Evolutionary conservation across 2,329 filamentous ascomycete species (phyloP).

Genomic region (Neofusicoccum parvum): DNA sequence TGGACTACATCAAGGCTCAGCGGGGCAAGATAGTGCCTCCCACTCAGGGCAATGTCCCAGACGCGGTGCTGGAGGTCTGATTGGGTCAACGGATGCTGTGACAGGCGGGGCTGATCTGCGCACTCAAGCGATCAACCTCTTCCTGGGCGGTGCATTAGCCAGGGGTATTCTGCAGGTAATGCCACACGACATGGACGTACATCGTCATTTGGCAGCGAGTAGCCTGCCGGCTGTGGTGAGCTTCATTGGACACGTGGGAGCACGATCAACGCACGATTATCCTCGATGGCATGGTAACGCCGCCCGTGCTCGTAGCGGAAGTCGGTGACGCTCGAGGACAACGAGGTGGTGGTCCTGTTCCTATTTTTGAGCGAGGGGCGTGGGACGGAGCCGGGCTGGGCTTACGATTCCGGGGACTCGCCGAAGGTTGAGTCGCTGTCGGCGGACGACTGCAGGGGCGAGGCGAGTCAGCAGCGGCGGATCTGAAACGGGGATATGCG

Average conservation of each 20-base stretch:
- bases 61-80: conserved; percentile 30
- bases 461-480: background rate
- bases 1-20: conserved; percentile 23
- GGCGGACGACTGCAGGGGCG: background rate
- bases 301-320: conserved; percentile 22
- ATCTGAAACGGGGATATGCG: background rate
- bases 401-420: conserved; percentile 14
- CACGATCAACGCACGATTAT: conserved; percentile 10
- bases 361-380: background rate
- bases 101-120: background rate
- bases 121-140: conserved; percentile 28
- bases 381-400: background rate
- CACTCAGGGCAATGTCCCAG: conserved; percentile 29
- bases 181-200: conserved; percentile 14
- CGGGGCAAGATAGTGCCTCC: conserved; percentile 27
- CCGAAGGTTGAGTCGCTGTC: conserved; percentile 21
- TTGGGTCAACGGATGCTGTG: background rate
- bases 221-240: conserved; percentile 22
- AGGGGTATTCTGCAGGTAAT: background rate
- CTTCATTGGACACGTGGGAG: background rate
- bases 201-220: conserved; percentile 30
- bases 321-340: conserved; percentile 19
- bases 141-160: conserved; percentile 21
- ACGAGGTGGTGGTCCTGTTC: conserved; percentile 21
- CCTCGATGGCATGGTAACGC: conserved; percentile 22